Base-by-base conservation (phyloP, 192 early-diverging fungal species). In the Mortierella antarctica region DNA sequence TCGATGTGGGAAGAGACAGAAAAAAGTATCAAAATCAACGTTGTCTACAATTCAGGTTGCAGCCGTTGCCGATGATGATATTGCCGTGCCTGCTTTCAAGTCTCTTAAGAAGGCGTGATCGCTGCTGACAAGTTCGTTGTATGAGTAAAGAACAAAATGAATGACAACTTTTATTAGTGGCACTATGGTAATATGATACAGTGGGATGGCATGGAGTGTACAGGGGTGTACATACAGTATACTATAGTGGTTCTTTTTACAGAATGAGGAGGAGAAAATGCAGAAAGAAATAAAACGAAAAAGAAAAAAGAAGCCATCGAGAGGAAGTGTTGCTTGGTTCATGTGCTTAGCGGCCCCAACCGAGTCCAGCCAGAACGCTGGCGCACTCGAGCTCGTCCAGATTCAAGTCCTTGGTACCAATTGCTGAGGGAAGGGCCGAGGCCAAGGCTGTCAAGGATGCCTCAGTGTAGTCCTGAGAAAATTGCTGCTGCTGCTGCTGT, bases 331-430 rank as follows among this genome's bases (percentile, higher is more conserved):
- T 60, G 39, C 58, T 41, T 56, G 54, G 54, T 17, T 15, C 4
- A 7, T 6, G 7, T 31, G 31, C 20, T 46, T 45, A 77, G 8
- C 65, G 77, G 39, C 70, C 65, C 77, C 77, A 80, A 17, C 77
- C 77, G 46, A 80, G 70, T 13, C 77, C 77, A 1, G 70, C 77
- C 17, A 80, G 23, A 40, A 80, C 77, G 15, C 51, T 80, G 45
- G 77, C 77, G 14, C 77, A 80, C 21, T 80, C 77, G 5, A 80
- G 54, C 41, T 80, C 77, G 51, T 80, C 77, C 65, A 80, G 50
- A n/a, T 80, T 72, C 47, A 79, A 40, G 21, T 72, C 65, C 59
- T 72, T 59, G 1, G 52, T 40, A 20, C 53, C 61, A 21, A 18
- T 18, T 0, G 47, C 0, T 20, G 54, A 8, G 23, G 54, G 54